Evolutionary conservation across 2,329 filamentous ascomycete genomes (phyloP), one percentile per base, ranked within the genome.

Genomic region (Colletotrichum karsti): DNA sequence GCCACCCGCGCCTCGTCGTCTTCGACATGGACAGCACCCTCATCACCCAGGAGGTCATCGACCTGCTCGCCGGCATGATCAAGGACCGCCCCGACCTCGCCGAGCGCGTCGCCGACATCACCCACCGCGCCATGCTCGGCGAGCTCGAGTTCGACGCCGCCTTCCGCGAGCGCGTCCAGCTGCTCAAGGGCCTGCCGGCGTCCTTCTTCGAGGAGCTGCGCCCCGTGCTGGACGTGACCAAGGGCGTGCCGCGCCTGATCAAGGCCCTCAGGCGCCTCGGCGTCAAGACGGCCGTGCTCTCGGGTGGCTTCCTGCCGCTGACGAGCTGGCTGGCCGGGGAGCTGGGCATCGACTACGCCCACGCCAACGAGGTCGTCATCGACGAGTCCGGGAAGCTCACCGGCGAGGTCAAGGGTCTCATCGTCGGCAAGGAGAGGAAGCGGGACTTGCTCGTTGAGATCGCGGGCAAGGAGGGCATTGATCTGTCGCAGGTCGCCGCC

Each of bases 21-120:
- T 99, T 99, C 76, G 96, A 99, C 79, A 99, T 99, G 96, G 96
- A 99, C 82, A 96, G 92, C 79, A 99, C 96, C 0, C 87, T 99
- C 68, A 98, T 99, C 77, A 92, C 95, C 60, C 95, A 99, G 79
- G 96, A 99, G 82, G 95, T 98, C 69, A 98, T 99, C 77, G 96
- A 99, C 79, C 91, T 98, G 74, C 91, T 99, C 63, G 96, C 96
- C 4, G 90, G 92, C 60, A 92, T 92, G 39, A 89, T 97, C 74
- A 84, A 81, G 53, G 82, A 92, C 80, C 82, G 87, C 76, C 81
- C 88, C 2, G 93, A 94, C 58, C 87, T 97, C n/a, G 90, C 93
- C 73, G 90, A 90, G 59, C 85, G 93, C 74, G 95, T 99, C 41
- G 92, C 94, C 9, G 90, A 91, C 74, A 98, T 99, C 73, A 99